These are phyloP conservation scores for Candida krabiensis DNA, from an alignment of 805 yeast genomes.

Conservation along the genomic window DNA sequence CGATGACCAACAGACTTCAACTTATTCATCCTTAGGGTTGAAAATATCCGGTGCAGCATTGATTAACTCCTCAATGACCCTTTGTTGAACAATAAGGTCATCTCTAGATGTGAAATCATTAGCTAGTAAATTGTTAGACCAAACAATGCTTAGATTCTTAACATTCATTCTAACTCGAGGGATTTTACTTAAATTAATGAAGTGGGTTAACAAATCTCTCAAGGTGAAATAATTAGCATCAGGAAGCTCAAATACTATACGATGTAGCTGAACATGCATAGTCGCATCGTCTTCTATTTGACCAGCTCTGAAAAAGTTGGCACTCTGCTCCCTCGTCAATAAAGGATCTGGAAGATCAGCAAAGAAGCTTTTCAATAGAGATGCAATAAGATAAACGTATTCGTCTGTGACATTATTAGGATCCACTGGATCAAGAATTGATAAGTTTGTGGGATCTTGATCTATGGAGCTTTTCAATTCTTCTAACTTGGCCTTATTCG, in stretches of 20 bases:
- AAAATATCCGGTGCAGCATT: conserved; percentile 79
- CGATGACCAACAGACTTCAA: neutral
- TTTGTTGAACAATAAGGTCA: conserved; percentile 30
- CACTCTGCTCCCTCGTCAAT: conserved; percentile 61
- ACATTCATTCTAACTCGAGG: conserved; percentile 81
- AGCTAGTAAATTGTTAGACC: conserved; percentile 90
- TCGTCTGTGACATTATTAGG: conserved; percentile 65
- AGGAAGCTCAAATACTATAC: conserved; percentile 83
- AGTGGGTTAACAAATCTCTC: conserved; percentile 80
- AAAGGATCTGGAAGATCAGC: conserved; percentile 85
- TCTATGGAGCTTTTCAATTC: conserved; percentile 72
- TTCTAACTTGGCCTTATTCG: conserved; percentile 72
- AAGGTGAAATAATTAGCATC: conserved; percentile 95
- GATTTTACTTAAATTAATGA: conserved; percentile 34
- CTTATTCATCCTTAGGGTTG: conserved; percentile 30
- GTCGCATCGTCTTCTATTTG: conserved; percentile 57
- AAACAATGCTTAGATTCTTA: conserved; percentile 79
- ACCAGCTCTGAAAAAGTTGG: conserved; percentile 66
- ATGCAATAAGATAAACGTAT: conserved; percentile 86
- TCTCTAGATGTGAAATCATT: conserved; percentile 64
- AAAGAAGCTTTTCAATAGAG: conserved; percentile 81
- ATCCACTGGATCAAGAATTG: conserved; percentile 49
- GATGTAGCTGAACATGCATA: conserved; percentile 77
- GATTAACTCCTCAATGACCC: conserved; percentile 87
- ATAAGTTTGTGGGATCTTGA: conserved; percentile 65